Conservation (phyloP, 805 yeast genomes). For the Ogataea glucozyma region DNA sequence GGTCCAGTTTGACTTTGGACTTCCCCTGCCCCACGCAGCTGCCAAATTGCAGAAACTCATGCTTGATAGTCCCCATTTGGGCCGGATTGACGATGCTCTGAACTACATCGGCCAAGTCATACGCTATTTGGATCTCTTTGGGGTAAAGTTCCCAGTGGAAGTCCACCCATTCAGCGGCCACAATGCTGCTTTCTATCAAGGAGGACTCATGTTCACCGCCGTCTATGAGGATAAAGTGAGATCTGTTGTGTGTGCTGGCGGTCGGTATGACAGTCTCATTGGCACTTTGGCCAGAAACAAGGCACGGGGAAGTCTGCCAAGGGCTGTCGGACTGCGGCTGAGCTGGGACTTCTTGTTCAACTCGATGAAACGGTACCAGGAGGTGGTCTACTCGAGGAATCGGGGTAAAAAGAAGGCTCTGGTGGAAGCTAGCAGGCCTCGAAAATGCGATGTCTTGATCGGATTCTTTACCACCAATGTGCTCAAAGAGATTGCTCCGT, state of each 20-base stretch:
- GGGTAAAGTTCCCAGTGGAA: conserved; percentile 48
- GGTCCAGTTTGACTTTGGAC: conserved; percentile 73
- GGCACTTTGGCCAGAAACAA: conserved; percentile 59
- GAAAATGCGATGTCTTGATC: conserved; percentile 80
- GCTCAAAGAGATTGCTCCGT: conserved; percentile 62
- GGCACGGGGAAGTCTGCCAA: conserved; percentile 37
- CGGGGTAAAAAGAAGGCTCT: conserved; percentile 35
- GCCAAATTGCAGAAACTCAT: conserved; percentile 64
- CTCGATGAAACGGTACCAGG: conserved; percentile 50
- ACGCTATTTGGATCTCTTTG: conserved; percentile 54
- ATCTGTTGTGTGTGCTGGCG: conserved; percentile 81
- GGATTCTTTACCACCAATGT: conserved; percentile 62
- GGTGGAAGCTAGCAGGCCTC: conserved; percentile 48
- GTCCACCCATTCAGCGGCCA: conserved; percentile 84
- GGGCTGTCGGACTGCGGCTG: conserved; percentile 85
- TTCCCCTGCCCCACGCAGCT: conserved; percentile 65
- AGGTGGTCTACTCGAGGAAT: conserved; percentile 31
- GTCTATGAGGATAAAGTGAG: conserved; percentile 60
- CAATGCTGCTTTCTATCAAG: conserved; percentile 73
- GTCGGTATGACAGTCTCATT: conserved; percentile 81
- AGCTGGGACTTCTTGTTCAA: conserved; percentile 68
- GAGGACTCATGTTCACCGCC: conserved; percentile 88
- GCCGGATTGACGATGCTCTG: conserved; percentile 63
- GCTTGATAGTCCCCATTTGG: conserved; percentile 68
- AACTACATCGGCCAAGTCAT: conserved; percentile 62